Percentiles rank a stretch among this genome's conserved stretches.
Evolutionary conservation across 164 flowering plant species (phyloP).

Genomic region (Nymphaea thermarum): DNA sequence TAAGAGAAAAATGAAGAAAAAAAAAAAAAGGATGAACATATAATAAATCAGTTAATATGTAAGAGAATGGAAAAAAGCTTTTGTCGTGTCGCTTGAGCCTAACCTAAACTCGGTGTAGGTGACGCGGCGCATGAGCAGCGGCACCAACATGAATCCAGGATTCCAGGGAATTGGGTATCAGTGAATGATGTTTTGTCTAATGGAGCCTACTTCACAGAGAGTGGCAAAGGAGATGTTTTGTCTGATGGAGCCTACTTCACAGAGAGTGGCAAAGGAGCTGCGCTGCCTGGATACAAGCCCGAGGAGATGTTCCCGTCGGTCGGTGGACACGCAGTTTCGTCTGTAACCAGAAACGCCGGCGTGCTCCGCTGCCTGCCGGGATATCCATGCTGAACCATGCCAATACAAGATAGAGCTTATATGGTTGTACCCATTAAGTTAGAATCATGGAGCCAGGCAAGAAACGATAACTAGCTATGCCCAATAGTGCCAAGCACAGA

Average conservation of each 20-base stretch:
- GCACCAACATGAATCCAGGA: neutral
- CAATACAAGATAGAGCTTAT: too few relatives aligned
- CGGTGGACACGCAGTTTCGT: neutral
- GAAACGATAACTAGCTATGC: too few relatives aligned
- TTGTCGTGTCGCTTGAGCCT: neutral
- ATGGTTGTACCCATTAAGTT: too few relatives aligned
- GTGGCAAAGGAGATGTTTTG: neutral
- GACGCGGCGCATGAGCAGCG: conserved; percentile 29
- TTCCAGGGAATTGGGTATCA: conserved; percentile 11
- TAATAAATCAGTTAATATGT: neutral
- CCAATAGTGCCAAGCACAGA: too few relatives aligned
- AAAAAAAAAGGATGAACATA: too few relatives aligned
- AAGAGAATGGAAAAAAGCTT: neutral
- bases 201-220: conserved; percentile 11
- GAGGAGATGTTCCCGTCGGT: conserved; percentile 2
- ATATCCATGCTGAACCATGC: neutral
- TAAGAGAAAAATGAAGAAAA: too few relatives aligned
- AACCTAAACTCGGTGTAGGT: conserved; percentile 20
- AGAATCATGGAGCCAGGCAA: too few relatives aligned
- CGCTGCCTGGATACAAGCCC: conserved; percentile 5
- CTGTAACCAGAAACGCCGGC: conserved; percentile 7
- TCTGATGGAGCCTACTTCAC: conserved; percentile 10
- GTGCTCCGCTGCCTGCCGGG: conserved; percentile 6
- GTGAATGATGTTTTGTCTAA: conserved; percentile 6
- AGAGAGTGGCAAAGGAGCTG: conserved; percentile 2